Evolutionary conservation across 495 filamentous ascomycete species (phyloP), one percentile per base, ranked within the genome.

Genomic region (Aspergillus affinis): DNA sequence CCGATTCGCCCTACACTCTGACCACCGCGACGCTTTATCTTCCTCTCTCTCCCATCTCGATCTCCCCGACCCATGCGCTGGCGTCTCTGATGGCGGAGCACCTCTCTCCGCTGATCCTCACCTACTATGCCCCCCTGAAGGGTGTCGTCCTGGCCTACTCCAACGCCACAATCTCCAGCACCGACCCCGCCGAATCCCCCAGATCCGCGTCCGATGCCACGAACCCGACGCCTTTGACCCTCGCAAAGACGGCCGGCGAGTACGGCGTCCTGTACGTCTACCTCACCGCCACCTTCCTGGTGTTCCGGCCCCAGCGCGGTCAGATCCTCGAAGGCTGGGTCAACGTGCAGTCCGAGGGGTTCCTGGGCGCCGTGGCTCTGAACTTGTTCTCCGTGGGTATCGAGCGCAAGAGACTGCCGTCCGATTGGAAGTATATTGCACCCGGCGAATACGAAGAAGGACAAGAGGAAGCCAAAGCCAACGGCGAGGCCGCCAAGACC

Each of bases 301-400:
- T 92, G 32, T 88, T 90, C 70, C 78, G 77, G 51, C 90, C 90
- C 1, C 69, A 77, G 63, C 82, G 78, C 59, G 84, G 84, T 17
- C 76, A 77, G 26, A 73, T 68, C 36, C 71, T 92, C 23, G 83
- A 89, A 54, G 90, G 86, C 13, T 85, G 78, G 70, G 81, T 92
- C 30, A 90, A 88, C 62, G 73, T 91, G 36, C 86, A 89, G 66
- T 88, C 85, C n/a, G 84, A 88, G 58, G 84, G 85, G 9, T 87
- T 91, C 66, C 66, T 93, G 1, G 88, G 88, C 21, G 73, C 91
- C 4, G 77, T 91, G 3, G 87, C 85, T 15, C 84, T 86, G 64
- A 93, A 93, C 70, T 74, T 90, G 18, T 91, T 92, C 79, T 88
- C 86, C 61, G 88, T 88, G 1, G 85, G 82, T 46, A 86, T 93